Evolutionary conservation across 208 protist genomes (phyloP).

Genomic region (Acanthamoeba culbertsoni): DNA sequence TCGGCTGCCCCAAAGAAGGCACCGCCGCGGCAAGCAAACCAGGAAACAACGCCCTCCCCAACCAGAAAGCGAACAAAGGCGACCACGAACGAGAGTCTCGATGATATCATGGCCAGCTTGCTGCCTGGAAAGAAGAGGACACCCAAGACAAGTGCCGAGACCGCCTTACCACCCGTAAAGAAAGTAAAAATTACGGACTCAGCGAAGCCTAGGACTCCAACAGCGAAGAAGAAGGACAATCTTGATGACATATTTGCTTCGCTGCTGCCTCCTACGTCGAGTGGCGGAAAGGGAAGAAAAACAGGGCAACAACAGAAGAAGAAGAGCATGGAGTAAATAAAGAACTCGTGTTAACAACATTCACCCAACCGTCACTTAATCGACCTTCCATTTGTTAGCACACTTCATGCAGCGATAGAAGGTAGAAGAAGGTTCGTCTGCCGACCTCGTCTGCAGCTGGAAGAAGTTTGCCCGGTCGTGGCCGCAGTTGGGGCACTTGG

Average conservation of each 20-base stretch:
- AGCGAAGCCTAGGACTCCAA: not conserved
- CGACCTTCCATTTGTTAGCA: constrained; percentile 88
- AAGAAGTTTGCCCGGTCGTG: constrained; percentile 91
- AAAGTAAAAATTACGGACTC: not conserved
- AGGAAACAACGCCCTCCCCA: not conserved
- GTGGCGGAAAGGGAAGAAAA: not conserved
- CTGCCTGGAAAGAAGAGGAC: not conserved
- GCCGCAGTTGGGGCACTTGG: constrained; percentile 85
- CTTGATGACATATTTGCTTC: not conserved
- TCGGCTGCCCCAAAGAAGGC: not conserved
- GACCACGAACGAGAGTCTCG: not conserved
- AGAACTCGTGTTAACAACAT: not conserved
- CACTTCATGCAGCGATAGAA: constrained; percentile 96
- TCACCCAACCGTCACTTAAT: not conserved
- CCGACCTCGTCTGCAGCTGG: constrained; percentile 96
- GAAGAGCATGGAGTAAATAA: not conserved
- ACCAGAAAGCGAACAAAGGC: not conserved
- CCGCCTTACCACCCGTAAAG: not conserved
- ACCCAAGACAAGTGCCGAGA: not conserved
- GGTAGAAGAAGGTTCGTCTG: constrained; percentile 96
- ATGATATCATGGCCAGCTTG: not conserved
- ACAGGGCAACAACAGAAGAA: not conserved
- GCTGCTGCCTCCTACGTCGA: not conserved
- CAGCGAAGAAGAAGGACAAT: not conserved
- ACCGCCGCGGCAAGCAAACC: no score